Percentiles rank a stretch among this genome's conserved stretches.
phyloP scores from a whole-genome alignment of 305 asterid species.

The Fraxinus greggii region DNA sequence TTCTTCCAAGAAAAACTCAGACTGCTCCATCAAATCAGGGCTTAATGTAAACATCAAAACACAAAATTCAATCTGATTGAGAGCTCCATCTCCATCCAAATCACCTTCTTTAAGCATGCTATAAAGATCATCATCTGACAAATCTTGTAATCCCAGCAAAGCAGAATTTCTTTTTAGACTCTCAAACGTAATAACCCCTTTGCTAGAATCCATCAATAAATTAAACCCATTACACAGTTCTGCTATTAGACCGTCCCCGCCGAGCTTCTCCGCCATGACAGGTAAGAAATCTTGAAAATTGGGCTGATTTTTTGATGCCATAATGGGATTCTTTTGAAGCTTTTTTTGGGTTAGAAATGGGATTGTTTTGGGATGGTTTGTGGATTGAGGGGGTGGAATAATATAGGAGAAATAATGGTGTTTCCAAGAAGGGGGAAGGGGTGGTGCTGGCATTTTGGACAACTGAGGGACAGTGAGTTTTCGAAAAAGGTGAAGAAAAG shows the following conservation, averaged over 20 bases:
- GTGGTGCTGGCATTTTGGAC: constrained; percentile 23
- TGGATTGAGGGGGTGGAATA: neutral
- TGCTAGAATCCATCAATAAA: constrained; percentile 59
- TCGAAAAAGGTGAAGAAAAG: constrained; percentile 12
- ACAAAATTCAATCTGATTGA: constrained; percentile 86
- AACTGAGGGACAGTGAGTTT: constrained; percentile 31
- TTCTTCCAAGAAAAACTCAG: constrained; percentile 62
- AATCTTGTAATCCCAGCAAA: constrained; percentile 58
- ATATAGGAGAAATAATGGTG: constrained; percentile 22
- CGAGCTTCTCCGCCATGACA: constrained; percentile 78
- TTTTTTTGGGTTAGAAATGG: neutral
- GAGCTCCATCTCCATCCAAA: constrained; percentile 79
- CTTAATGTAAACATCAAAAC: constrained; percentile 86
- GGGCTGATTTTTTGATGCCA: constrained; percentile 46
- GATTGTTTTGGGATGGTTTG: constrained; percentile 1
- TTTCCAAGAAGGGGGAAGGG: constrained; percentile 40
- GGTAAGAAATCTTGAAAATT: constrained; percentile 79
- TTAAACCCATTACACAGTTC: constrained; percentile 78
- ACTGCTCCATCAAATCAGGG: constrained; percentile 79
- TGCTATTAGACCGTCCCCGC: constrained; percentile 74
- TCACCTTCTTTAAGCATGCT: constrained; percentile 78
- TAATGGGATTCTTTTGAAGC: neutral
- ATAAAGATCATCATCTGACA: constrained; percentile 60
- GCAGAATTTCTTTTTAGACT: constrained; percentile 69
- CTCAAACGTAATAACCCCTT: constrained; percentile 69